A percentile compares a stretch with the other conserved stretches of the same genome.
phyloP scores from a whole-genome alignment of 345 rosid species.

The Litchi chinensis region DNA sequence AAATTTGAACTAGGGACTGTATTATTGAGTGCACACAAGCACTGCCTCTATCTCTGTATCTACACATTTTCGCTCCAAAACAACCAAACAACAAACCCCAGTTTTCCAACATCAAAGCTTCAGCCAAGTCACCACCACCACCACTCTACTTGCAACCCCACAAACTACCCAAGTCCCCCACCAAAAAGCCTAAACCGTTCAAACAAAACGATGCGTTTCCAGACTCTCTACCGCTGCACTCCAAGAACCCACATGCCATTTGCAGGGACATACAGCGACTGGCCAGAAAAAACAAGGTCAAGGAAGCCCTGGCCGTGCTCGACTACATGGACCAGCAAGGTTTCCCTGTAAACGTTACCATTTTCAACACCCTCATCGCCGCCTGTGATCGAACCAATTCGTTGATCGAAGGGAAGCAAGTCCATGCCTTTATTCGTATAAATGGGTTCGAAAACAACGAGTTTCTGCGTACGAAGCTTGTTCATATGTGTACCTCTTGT shows the following conservation, averaged over 20 bases:
- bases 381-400: constrained; percentile 73
- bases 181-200: constrained; percentile 41
- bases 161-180: constrained; percentile 16
- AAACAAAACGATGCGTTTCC: constrained; percentile 59
- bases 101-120: constrained; percentile 25
- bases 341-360: constrained; percentile 69
- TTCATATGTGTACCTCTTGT: constrained; percentile 70
- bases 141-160: constrained; percentile 2
- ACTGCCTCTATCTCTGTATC: constrained; percentile 22
- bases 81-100: constrained; percentile 13
- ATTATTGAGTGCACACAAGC: neutral
- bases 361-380: constrained; percentile 72
- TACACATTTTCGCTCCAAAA: constrained; percentile 32
- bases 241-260: constrained; percentile 58
- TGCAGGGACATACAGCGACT: constrained; percentile 64
- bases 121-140: constrained; percentile 22
- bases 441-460: constrained; percentile 75
- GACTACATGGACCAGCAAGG: constrained; percentile 74
- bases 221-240: constrained; percentile 64
- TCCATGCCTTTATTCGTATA: constrained; percentile 62
- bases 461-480: constrained; percentile 67
- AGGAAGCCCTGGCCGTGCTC: constrained; percentile 64
- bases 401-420: constrained; percentile 51
- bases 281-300: constrained; percentile 68
- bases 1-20: too few species aligned